A percentile compares a stretch with the other conserved stretches of the same genome.
These are phyloP conservation scores for Abelmoschus esculentus DNA, from an alignment of 345 rosid genomes.

Conservation along the genomic window DNA sequence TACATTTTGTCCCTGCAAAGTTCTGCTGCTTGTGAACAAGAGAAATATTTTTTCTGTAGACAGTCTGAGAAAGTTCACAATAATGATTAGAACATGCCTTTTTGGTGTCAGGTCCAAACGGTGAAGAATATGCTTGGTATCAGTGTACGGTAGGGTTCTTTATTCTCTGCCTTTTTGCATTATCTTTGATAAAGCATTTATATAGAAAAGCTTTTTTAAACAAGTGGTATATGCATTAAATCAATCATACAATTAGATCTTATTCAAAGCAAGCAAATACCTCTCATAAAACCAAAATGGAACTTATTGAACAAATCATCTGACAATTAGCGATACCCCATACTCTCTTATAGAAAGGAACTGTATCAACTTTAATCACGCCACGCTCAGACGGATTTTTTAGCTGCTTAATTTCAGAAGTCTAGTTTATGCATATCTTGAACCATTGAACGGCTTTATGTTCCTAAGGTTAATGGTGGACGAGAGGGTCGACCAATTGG, in stretches of 20 bases:
- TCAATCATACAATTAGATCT: neutral
- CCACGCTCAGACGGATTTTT: neutral
- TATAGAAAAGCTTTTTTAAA: neutral
- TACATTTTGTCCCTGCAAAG: neutral
- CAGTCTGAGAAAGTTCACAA: neutral
- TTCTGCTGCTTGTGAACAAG: neutral
- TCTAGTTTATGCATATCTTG: conserved; percentile 7
- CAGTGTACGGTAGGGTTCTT: conserved; percentile 79
- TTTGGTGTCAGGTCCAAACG: conserved; percentile 62
- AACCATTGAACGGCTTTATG: neutral
- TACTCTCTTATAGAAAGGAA: too few species aligned
- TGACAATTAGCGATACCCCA: too few species aligned
- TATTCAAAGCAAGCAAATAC: neutral
- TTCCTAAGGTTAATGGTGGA: conserved; percentile 77
- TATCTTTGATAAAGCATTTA: neutral
- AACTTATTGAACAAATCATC: neutral
- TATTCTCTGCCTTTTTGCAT: neutral
- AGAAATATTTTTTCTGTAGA: neutral
- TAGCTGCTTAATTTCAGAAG: neutral
- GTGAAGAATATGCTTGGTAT: conserved; percentile 96
- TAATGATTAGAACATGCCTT: conserved; percentile 1
- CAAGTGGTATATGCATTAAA: neutral
- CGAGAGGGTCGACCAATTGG: conserved; percentile 96
- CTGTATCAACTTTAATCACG: neutral
- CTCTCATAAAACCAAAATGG: neutral